phyloP scores from a whole-genome alignment of 2,329 filamentous ascomycete genomes.

The Aspergillus sp. region DNA sequence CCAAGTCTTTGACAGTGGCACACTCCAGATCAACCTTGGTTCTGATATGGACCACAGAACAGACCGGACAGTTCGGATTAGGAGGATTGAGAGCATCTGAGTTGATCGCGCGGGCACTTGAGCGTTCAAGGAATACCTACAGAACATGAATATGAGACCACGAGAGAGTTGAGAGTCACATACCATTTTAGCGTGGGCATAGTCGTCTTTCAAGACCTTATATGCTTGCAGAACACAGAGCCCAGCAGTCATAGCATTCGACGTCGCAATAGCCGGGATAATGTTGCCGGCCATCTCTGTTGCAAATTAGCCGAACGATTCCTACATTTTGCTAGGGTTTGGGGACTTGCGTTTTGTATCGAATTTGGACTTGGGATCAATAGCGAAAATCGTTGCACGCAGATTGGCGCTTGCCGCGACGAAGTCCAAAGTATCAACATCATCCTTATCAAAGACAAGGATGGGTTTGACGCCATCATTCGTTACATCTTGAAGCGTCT shows the following conservation, averaged over 20 bases:
- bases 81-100: conserved; percentile 59
- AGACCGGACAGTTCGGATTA: conserved; percentile 80
- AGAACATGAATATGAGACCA: neutral
- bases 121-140: conserved; percentile 73
- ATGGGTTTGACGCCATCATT: conserved; percentile 49
- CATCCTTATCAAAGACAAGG: conserved; percentile 94
- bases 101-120: conserved; percentile 57
- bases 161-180: conserved; percentile 8
- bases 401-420: conserved; percentile 89
- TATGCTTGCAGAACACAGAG: conserved; percentile 90
- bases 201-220: conserved; percentile 77
- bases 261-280: conserved; percentile 96
- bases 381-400: conserved; percentile 82
- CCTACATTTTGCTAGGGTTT: neutral
- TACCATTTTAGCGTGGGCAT: conserved; percentile 71
- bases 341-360: conserved; percentile 71
- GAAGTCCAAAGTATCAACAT: conserved; percentile 91
- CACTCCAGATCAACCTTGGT: conserved; percentile 66
- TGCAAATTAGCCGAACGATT: conserved; percentile 8
- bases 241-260: conserved; percentile 92
- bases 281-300: conserved; percentile 97
- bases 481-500: conserved; percentile 58
- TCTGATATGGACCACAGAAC: conserved; percentile 68
- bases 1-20: conserved; percentile 75
- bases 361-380: conserved; percentile 85